Conservation (phyloP, 495 filamentous ascomycete species). For the Neurospora sp. region DNA sequence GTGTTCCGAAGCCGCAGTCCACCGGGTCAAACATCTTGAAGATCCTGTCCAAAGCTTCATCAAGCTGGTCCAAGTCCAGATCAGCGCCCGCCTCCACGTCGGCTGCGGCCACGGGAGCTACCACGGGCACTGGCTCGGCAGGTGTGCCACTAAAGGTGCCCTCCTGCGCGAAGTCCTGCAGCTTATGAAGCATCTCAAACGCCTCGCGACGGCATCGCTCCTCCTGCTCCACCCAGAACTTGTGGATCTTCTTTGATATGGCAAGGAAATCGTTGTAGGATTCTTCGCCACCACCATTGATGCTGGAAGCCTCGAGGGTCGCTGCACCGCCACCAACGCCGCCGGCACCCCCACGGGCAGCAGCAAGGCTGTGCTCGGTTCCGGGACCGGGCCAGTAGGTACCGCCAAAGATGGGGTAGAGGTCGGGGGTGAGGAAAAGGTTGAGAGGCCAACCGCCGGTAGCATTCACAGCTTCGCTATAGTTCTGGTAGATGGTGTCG, state of each 20-base stretch:
- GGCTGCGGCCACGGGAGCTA: not conserved
- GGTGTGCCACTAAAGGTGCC: slow-evolving; percentile 49
- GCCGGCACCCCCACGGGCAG: slow-evolving; percentile 9
- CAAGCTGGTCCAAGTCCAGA: slow-evolving; percentile 81
- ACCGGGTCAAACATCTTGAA: slow-evolving; percentile 63
- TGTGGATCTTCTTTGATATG: slow-evolving; percentile 69
- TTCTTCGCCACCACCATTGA: slow-evolving; percentile 28
- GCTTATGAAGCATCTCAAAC: slow-evolving; percentile 66
- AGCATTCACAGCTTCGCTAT: slow-evolving; percentile 85
- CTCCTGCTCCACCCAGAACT: slow-evolving; percentile 80
- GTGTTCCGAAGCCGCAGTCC: slow-evolving; percentile 70
- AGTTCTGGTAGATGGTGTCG: slow-evolving; percentile 97
- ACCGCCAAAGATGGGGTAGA: slow-evolving; percentile 90
- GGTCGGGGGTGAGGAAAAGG: slow-evolving; percentile 86
- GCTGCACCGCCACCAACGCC: slow-evolving; percentile 7
- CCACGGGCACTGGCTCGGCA: not conserved
- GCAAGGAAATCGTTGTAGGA: slow-evolving; percentile 60
- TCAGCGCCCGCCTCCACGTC: slow-evolving; percentile 26
- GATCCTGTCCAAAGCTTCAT: slow-evolving; percentile 80
- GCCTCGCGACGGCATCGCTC: slow-evolving; percentile 69
- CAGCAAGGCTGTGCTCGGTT: slow-evolving; percentile 39
- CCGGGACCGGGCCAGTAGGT: slow-evolving; percentile 91
- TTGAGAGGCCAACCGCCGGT: slow-evolving; percentile 95
- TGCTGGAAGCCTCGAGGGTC: slow-evolving; percentile 16
- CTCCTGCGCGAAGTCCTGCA: slow-evolving; percentile 80